These are phyloP conservation scores for Aspergillus carbonarius DNA, from an alignment of 2,329 filamentous ascomycete species.

Conservation along the genomic window DNA sequence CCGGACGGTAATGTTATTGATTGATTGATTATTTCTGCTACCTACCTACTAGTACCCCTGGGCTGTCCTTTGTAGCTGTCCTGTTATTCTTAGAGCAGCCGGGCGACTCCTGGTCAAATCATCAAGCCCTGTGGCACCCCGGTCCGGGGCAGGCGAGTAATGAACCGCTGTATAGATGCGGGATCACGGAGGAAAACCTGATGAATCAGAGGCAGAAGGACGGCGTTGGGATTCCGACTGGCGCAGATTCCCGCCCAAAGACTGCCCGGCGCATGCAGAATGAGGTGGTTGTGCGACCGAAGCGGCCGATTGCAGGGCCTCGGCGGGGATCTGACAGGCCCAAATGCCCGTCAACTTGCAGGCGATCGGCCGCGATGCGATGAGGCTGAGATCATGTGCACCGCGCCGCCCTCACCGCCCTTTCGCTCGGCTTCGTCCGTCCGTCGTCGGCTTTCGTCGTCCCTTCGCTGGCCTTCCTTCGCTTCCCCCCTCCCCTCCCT, in stretches of 20 bases:
- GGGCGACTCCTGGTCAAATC: no score
- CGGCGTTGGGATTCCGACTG: not conserved
- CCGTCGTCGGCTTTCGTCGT: slow-evolving; percentile 5
- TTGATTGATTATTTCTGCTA: not conserved
- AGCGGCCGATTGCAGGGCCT: not conserved
- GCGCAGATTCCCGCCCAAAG: not conserved
- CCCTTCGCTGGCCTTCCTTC: slow-evolving; percentile 1
- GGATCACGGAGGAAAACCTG: slow-evolving; percentile 4
- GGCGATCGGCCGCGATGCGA: not conserved
- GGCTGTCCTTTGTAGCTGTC: not conserved
- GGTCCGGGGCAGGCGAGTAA: not conserved
- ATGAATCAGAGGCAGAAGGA: not conserved
- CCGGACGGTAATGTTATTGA: not conserved
- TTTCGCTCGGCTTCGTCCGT: slow-evolving; percentile 11
- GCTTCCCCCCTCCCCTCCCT: slow-evolving; percentile 11
- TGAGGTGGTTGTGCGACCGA: slow-evolving; percentile 5
- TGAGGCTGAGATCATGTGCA: slow-evolving; percentile 29
- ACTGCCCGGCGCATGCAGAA: not conserved
- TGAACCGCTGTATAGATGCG: not conserved
- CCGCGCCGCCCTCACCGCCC: slow-evolving; percentile 22
- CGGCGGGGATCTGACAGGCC: not conserved
- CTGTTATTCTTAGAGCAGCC: not conserved
- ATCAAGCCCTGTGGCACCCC: no score
- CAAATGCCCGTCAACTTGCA: not conserved
- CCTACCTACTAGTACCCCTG: not conserved